These are phyloP conservation scores for Verbascum thapsus DNA, from an alignment of 257 asterid species.

Conservation along the genomic window DNA sequence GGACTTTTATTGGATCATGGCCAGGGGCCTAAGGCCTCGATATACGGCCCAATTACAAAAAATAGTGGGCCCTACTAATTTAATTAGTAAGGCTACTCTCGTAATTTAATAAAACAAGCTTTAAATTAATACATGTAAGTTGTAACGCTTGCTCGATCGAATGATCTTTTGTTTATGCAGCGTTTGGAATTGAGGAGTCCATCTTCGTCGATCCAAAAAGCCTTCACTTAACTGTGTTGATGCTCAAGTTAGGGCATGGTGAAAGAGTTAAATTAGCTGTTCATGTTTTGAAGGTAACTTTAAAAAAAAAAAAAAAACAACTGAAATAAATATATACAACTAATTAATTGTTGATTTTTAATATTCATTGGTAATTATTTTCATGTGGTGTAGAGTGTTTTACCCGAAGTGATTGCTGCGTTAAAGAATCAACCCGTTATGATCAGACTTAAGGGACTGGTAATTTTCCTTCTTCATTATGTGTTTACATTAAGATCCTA, in stretches of 20 bases:
- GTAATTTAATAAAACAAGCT: too few relatives aligned
- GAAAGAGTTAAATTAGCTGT: slow-evolving; percentile 76
- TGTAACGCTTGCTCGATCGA: slow-evolving; percentile 26
- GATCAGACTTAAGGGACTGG: slow-evolving; percentile 85
- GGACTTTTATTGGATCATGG: too few relatives aligned
- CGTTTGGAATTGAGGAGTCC: slow-evolving; percentile 73
- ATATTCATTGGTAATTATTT: background rate
- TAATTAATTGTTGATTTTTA: too few relatives aligned
- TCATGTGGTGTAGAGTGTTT: slow-evolving; percentile 57
- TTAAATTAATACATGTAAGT: background rate
- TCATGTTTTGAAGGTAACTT: slow-evolving; percentile 74
- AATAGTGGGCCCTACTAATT: too few relatives aligned
- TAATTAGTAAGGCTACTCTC: too few relatives aligned
- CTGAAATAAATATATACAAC: too few relatives aligned
- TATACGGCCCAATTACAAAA: too few relatives aligned
- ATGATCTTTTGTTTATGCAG: slow-evolving; percentile 39
- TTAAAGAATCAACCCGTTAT: slow-evolving; percentile 68
- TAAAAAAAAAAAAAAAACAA: too few relatives aligned
- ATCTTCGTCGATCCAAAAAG: slow-evolving; percentile 85
- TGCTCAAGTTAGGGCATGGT: slow-evolving; percentile 94
- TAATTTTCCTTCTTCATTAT: slow-evolving; percentile 41
- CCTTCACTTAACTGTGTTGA: slow-evolving; percentile 90
- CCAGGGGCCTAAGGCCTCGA: too few relatives aligned
- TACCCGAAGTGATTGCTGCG: slow-evolving; percentile 70
- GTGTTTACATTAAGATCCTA: too few relatives aligned